Base-by-base conservation (phyloP, 2,329 filamentous ascomycete species). In the Botrytis cinerea region DNA sequence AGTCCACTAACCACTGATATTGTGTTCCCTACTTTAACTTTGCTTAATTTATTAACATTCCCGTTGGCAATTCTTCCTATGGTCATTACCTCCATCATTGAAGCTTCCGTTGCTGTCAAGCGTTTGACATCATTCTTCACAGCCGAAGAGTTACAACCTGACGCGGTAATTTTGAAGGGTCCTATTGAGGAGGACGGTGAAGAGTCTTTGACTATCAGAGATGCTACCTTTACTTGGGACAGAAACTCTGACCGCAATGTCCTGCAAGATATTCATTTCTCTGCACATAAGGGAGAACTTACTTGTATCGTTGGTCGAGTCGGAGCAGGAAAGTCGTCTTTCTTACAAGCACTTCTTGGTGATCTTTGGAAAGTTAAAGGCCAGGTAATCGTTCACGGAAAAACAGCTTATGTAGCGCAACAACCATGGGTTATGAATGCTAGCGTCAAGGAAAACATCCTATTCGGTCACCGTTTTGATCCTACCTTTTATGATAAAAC, bases 351-450 rank as follows among this genome's bases (percentile, higher is more conserved):
- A 72, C 88, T 99, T 73, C 88, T 99, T 7, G 96, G 96, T 74
- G 95, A 98, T 82, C 83, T 99, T 6, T 98, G 92, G 91, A 98
- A 98, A 82, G 87, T 92, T 68, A 90, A 93, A 75, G 96, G 96
- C 66, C 87, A 93, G 75, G 95, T 98, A 6, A 87, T 92, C 72
- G 87, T 99, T 16, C 91, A 93, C 78, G 97, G 96, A 64, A 89
- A 87, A 43, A 89, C 94, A 59, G 96, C 96, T 1, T 99, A 98
- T 81, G 96, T 97, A 74, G 93, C 94, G 25, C 97, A 99, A 82
- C 91, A 93, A 79, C 86, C 94, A 32, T 99, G 97, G 96, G 93
- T 99, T 70, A 95, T 98, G 91, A 99, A 99, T 81, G 96, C 96
- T 14, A 97, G 93, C 45, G 95, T 99, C 73, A 93, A 94, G 79